A percentile compares a stretch with the other conserved stretches of the same genome.
Evolutionary conservation across 2,329 filamentous ascomycete species (phyloP).

Genomic region (Fusarium heterosporum): DNA sequence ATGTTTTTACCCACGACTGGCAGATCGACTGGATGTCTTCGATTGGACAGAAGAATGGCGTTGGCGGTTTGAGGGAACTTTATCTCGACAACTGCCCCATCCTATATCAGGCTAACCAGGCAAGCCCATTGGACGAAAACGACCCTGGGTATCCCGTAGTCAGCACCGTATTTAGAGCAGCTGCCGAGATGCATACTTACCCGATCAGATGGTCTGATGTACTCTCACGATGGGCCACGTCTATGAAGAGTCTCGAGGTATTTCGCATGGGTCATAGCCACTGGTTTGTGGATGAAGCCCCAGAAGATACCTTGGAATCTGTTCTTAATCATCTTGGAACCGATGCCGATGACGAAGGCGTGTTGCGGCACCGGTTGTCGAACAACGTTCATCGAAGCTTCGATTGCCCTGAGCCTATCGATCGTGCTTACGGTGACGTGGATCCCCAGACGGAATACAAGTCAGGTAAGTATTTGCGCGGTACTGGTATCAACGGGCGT

Average conservation of each 20-base stretch:
- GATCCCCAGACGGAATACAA: neutral
- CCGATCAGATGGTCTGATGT: slow-evolving; percentile 19
- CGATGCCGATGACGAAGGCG: neutral
- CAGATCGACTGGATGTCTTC: slow-evolving; percentile 61
- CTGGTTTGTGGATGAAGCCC: neutral
- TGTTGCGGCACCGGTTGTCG: neutral
- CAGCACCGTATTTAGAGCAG: neutral
- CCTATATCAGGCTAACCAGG: slow-evolving; percentile 20
- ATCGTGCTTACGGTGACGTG: neutral
- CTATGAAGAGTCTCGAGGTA: slow-evolving; percentile 10
- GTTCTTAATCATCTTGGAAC: too few relatives aligned
- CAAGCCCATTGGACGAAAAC: neutral
- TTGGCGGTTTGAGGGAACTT: slow-evolving; percentile 51
- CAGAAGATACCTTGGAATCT: neutral
- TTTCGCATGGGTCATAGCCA: slow-evolving; percentile 8
- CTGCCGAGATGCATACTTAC: neutral
- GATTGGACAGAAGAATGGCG: slow-evolving; percentile 42
- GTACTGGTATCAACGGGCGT: neutral
- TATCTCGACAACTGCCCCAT: slow-evolving; percentile 58
- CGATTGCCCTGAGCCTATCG: neutral
- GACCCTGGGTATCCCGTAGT: slow-evolving; percentile 10
- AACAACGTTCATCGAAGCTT: neutral
- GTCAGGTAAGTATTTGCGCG: neutral
- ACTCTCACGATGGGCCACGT: slow-evolving; percentile 5
- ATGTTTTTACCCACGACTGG: slow-evolving; percentile 57